Evolutionary conservation across 176 grass and related monocot genomes (phyloP), one percentile per base, ranked within the genome.

Genomic region (Rhynchospora breviuscula): DNA sequence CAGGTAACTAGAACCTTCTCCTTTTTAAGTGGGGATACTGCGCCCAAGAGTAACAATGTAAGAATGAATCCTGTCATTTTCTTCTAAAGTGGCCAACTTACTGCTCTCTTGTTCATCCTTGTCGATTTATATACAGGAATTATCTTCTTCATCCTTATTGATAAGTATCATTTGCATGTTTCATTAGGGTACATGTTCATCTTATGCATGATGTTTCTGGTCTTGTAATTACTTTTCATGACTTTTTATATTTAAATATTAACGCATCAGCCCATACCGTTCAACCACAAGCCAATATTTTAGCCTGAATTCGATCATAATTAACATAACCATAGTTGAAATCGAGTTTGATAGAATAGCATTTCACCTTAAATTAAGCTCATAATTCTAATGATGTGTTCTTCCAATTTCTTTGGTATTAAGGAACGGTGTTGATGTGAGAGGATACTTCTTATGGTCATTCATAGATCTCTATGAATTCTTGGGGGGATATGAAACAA

Each of bases 391-490:
- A 59, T 60, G 5, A 23, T 52, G 18, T 31, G 40, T 13, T 40
- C 19, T 6, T 51, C 19, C 65, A 29, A 47, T 35, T 35, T 40
- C 23, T 13, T 15, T 58, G 9, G 51, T 69, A 21, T 35, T 69
- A 63, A 98, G 92, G 91, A 91, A 98, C 0, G 93, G 96, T 17
- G 92, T 90, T 25, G 90, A 98, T 33, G 83, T 88, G 69, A 90
- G 84, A 56, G 96, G 93, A 52, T 98, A 98, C 78, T 95, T 98
- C n/a, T 83, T 91, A 10, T 98, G 96, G 96, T 98, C 96, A 13
- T 90, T 93, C 66, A 21, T 98, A 31, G 95, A 98, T 79, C 86
- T 91, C 52, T 98, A 93, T 64, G 93, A 95, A 84, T 86, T 86
- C 51, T 22, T 84, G 12, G 79, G 65, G 15, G 86, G 91, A 73